These are phyloP conservation scores for Russula sp. DNA, from an alignment of 768 basidiomycete genomes.

Conservation along the genomic window DNA sequence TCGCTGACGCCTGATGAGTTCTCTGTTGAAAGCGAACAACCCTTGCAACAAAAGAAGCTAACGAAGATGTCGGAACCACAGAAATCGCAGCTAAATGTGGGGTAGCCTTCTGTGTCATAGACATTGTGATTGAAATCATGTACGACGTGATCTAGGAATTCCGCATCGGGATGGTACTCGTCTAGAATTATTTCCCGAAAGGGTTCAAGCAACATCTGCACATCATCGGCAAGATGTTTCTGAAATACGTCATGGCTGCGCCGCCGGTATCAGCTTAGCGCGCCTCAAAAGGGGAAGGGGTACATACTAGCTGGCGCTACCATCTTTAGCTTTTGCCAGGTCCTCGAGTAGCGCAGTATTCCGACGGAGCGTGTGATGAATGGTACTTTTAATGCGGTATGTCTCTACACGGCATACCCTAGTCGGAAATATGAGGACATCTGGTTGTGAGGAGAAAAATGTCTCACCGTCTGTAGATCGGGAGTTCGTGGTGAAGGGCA, in stretches of 20 bases:
- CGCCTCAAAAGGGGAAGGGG: too few species aligned
- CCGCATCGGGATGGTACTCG: slow-evolving; percentile 34
- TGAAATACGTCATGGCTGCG: slow-evolving; percentile 8
- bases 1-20: slow-evolving; percentile 31
- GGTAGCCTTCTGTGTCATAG: slow-evolving; percentile 16
- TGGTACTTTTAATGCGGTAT: slow-evolving; percentile 65
- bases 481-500: slow-evolving; percentile 68
- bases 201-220: slow-evolving; percentile 38
- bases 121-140: slow-evolving; percentile 22
- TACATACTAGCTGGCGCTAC: not conserved
- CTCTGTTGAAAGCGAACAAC: slow-evolving; percentile 32
- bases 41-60: slow-evolving; percentile 66
- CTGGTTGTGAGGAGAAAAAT: not conserved
- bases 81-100: slow-evolving; percentile 58
- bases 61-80: slow-evolving; percentile 80
- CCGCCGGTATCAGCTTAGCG: not conserved
- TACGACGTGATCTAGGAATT: slow-evolving; percentile 10
- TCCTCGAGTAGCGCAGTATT: slow-evolving; percentile 28
- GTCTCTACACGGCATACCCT: slow-evolving; percentile 80
- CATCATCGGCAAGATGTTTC: slow-evolving; percentile 19
- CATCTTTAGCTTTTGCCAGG: not conserved
- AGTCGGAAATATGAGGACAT: not conserved
- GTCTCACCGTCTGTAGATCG: slow-evolving; percentile 68
- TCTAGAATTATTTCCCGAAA: slow-evolving; percentile 49
- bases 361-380: slow-evolving; percentile 48